Evolutionary conservation across 495 filamentous ascomycete species (phyloP).

Genomic region (Penicillium odoratum): DNA sequence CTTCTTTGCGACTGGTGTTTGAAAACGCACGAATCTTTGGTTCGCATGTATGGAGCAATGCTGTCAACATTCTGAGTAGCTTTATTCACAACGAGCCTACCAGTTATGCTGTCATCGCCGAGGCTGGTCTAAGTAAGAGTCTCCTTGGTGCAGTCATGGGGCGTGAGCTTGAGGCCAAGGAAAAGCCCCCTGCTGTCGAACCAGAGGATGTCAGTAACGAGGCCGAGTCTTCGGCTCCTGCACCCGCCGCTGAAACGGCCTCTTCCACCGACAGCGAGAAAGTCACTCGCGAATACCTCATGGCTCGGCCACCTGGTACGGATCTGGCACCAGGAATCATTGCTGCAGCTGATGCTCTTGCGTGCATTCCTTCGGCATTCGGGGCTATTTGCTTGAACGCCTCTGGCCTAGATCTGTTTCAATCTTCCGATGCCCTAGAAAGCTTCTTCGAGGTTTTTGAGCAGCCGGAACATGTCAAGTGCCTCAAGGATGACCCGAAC

Average conservation of each 20-base stretch:
- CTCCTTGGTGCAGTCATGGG: constrained; percentile 81
- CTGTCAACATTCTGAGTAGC: constrained; percentile 84
- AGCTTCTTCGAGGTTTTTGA: constrained; percentile 94
- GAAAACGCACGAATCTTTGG: constrained; percentile 76
- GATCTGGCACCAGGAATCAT: constrained; percentile 74
- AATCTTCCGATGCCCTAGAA: constrained; percentile 75
- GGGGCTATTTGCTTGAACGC: constrained; percentile 93
- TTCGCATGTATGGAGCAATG: constrained; percentile 89
- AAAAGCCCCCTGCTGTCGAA: constrained; percentile 32
- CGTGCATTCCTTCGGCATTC: constrained; percentile 79
- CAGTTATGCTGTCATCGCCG: constrained; percentile 91
- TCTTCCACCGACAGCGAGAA: constrained; percentile 19
- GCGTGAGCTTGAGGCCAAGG: constrained; percentile 31
- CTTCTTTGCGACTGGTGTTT: constrained; percentile 77
- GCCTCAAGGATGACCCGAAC: constrained; percentile 67
- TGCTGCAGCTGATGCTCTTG: constrained; percentile 80
- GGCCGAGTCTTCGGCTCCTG: constrained; percentile 12
- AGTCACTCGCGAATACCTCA: constrained; percentile 33
- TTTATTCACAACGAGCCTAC: constrained; percentile 99
- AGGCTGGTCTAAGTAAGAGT: constrained; percentile 84
- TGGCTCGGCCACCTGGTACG: constrained; percentile 34
- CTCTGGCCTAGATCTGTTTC: constrained; percentile 84
- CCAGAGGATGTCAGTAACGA: constrained; percentile 24
- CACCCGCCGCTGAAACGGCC: constrained; percentile 18
- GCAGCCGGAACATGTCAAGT: constrained; percentile 83